phyloP scores from a whole-genome alignment of 805 yeast species.

The Candida maris region DNA sequence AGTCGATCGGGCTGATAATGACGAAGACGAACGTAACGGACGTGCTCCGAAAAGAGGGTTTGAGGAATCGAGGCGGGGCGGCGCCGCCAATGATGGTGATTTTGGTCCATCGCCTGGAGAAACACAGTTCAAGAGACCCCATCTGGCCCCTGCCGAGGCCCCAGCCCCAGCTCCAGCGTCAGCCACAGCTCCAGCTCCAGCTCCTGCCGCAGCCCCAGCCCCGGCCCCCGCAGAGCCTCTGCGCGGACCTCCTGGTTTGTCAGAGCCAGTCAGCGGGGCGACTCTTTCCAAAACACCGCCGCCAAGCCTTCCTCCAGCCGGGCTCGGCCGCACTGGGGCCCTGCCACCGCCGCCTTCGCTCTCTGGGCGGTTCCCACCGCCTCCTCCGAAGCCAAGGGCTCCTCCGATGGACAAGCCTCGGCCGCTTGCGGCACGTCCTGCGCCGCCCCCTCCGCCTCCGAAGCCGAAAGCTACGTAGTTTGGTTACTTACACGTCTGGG shows the following conservation, averaged over 20 bases:
- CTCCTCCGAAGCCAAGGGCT: slow-evolving; percentile 9
- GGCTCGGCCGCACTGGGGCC: slow-evolving; percentile 6
- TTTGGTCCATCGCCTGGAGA: too few relatives aligned
- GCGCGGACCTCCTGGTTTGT: slow-evolving; percentile 23
- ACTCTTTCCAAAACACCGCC: neutral
- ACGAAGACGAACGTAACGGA: too few relatives aligned
- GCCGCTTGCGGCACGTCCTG: neutral
- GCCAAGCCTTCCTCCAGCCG: slow-evolving; percentile 5
- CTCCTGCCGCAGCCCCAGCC: too few relatives aligned
- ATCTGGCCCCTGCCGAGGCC: too few relatives aligned
- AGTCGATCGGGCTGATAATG: too few relatives aligned
- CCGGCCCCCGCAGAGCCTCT: slow-evolving; percentile 15
- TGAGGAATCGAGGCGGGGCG: too few relatives aligned
- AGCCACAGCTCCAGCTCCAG: too few relatives aligned
- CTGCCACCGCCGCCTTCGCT: slow-evolving; percentile 10
- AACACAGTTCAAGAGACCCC: too few relatives aligned
- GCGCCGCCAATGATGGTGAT: too few relatives aligned
- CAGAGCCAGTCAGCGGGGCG: slow-evolving; percentile 5
- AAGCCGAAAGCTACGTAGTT: slow-evolving; percentile 1
- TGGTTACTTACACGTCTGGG: too few relatives aligned
- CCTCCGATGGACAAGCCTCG: neutral
- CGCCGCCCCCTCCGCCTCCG: slow-evolving; percentile 5
- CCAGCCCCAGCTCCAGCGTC: too few relatives aligned
- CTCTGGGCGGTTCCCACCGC: slow-evolving; percentile 6
- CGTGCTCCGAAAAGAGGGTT: too few relatives aligned